These are phyloP conservation scores for Alternaria burnsii DNA, from an alignment of 2,329 filamentous ascomycete species.

Conservation along the genomic window DNA sequence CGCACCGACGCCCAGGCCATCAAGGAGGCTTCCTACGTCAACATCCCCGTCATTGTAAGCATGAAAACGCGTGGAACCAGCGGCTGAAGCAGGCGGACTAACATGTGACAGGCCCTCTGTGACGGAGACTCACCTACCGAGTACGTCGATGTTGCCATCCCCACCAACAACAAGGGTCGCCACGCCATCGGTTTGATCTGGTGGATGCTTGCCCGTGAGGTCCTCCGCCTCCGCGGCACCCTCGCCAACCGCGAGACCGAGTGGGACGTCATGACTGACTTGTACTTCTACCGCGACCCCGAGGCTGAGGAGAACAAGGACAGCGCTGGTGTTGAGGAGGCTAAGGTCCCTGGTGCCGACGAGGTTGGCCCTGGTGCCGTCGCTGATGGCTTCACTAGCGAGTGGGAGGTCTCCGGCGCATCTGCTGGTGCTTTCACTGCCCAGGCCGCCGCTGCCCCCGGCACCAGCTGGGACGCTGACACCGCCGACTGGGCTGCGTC, in stretches of 20 bases:
- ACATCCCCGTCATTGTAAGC: slow-evolving; percentile 90
- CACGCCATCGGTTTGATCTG: slow-evolving; percentile 98
- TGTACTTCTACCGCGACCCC: slow-evolving; percentile 99
- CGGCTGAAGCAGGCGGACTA: slow-evolving; percentile 7
- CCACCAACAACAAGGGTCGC: slow-evolving; percentile 99
- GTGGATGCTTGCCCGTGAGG: slow-evolving; percentile 99
- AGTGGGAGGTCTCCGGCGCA: slow-evolving; percentile 83
- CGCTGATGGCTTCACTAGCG: slow-evolving; percentile 79
- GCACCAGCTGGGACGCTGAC: slow-evolving; percentile 71
- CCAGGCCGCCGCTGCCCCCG: slow-evolving; percentile 66
- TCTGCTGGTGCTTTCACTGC: slow-evolving; percentile 69
- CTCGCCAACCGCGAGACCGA: slow-evolving; percentile 94
- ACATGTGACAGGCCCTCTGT: slow-evolving; percentile 73
- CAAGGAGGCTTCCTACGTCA: slow-evolving; percentile 99
- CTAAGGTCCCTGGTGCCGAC: slow-evolving; percentile 82
- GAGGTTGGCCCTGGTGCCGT: slow-evolving; percentile 83
- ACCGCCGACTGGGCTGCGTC: slow-evolving; percentile 74
- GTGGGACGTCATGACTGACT: slow-evolving; percentile 99
- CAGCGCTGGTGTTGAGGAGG: slow-evolving; percentile 78
- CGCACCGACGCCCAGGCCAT: slow-evolving; percentile 99
- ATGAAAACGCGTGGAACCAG: background rate
- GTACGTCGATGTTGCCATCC: slow-evolving; percentile 99
- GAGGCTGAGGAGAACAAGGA: slow-evolving; percentile 99
- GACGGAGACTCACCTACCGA: slow-evolving; percentile 99
- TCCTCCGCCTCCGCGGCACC: slow-evolving; percentile 97